A percentile compares a stretch with the other conserved stretches of the same genome.
phyloP scores from a whole-genome alignment of 2,329 filamentous ascomycete genomes.

The Phoma herbarum region DNA sequence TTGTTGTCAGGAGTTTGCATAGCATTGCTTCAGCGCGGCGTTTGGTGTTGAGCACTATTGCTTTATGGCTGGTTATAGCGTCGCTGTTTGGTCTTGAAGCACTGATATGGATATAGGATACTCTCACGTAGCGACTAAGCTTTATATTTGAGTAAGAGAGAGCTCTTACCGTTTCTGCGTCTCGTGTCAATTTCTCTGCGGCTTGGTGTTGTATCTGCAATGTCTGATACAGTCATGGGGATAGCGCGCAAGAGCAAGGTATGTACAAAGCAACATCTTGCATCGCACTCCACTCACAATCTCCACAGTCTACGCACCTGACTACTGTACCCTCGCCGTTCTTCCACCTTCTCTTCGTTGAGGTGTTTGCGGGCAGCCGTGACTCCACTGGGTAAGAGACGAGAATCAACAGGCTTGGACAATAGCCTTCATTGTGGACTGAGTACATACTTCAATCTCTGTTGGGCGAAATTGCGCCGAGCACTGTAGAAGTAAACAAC shows the following conservation, averaged over 20 bases:
- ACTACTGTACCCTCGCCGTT: background rate
- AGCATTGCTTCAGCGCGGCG: slow-evolving; percentile 18
- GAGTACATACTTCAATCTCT: background rate
- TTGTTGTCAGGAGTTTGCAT: slow-evolving; percentile 1
- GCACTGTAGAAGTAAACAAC: slow-evolving; percentile 1
- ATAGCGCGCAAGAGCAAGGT: background rate
- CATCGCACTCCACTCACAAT: background rate
- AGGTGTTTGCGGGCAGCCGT: background rate
- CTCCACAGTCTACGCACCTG: background rate
- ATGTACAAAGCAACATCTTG: background rate
- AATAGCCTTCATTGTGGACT: background rate
- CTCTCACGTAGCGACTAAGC: slow-evolving; percentile 1
- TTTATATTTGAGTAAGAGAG: background rate
- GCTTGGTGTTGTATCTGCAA: background rate
- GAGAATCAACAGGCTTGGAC: background rate
- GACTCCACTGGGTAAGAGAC: background rate
- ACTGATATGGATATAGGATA: slow-evolving; percentile 1
- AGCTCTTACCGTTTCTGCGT: background rate
- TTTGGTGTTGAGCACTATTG: slow-evolving; percentile 9
- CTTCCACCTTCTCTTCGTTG: too few species aligned
- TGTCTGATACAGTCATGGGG: background rate
- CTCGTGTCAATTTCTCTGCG: background rate
- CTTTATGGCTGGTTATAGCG: background rate
- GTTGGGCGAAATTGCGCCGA: background rate
- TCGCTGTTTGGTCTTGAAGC: background rate